A percentile compares a stretch with the other conserved stretches of the same genome.
Evolutionary conservation across 2,329 filamentous ascomycete species (phyloP).

Genomic region (Penicillium hesseltinei): DNA sequence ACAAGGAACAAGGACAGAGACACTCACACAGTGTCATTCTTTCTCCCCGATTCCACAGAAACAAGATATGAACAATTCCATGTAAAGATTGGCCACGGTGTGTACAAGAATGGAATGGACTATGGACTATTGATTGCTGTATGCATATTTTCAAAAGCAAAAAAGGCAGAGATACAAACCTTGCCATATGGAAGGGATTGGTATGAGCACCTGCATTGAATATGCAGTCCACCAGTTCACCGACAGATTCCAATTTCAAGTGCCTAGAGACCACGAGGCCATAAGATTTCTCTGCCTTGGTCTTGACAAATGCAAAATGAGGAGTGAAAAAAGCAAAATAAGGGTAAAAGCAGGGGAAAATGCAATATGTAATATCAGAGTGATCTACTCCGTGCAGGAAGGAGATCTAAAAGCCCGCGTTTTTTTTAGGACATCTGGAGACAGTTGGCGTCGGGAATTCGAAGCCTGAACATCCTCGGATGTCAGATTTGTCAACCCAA

Average conservation of each 20-base stretch:
- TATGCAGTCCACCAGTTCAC: not conserved
- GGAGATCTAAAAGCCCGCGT: not conserved
- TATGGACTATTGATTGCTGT: slow-evolving; percentile 8
- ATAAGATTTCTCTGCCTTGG: not conserved
- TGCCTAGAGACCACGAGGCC: slow-evolving; percentile 4
- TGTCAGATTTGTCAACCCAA: not conserved
- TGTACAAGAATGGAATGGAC: not conserved
- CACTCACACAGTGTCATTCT: not conserved
- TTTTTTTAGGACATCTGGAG: not conserved
- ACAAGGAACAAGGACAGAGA: not conserved
- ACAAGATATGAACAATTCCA: not conserved
- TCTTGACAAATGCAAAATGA: not conserved
- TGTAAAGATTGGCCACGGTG: not conserved
- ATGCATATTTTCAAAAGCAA: slow-evolving; percentile 6
- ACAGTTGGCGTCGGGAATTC: not conserved
- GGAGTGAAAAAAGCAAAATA: slow-evolving; percentile 2
- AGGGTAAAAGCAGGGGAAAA: slow-evolving; percentile 2
- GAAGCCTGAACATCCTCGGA: not conserved
- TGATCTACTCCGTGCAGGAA: not conserved
- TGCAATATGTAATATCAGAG: not conserved
- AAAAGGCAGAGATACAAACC: not conserved
- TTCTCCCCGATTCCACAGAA: slow-evolving; percentile 2
- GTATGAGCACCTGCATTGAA: slow-evolving; percentile 3
- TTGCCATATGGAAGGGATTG: not conserved
- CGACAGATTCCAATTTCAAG: slow-evolving; percentile 1